Percentiles rank a stretch among this genome's conserved stretches.
Conservation (phyloP, 2,329 filamentous ascomycete species). For the Pestalotiopsis sp. region DNA sequence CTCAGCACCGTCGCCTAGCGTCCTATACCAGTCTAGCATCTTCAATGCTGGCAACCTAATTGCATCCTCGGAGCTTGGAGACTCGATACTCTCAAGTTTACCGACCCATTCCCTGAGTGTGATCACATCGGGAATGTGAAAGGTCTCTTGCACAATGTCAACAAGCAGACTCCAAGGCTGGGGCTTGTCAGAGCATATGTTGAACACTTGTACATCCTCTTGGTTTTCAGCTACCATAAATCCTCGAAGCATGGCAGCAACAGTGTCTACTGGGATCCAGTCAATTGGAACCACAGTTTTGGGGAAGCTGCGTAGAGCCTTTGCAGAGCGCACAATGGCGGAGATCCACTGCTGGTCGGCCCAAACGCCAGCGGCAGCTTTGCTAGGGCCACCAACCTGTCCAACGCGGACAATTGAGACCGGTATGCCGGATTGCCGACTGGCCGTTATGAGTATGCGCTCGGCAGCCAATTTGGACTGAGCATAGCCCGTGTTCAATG, state of each 20-base stretch:
- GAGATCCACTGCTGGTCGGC: constrained; percentile 23
- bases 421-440: constrained; percentile 11
- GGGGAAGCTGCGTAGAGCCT: constrained; percentile 16
- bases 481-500: constrained; percentile 20
- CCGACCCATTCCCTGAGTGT: constrained; percentile 18
- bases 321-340: constrained; percentile 18
- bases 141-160: constrained; percentile 9
- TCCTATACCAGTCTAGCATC: constrained; percentile 19
- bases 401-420: constrained; percentile 20
- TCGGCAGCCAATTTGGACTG: constrained; percentile 25
- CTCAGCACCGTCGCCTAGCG: constrained; percentile 8
- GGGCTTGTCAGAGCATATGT: constrained; percentile 5
- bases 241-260: constrained; percentile 8
- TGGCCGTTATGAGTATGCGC: constrained; percentile 17
- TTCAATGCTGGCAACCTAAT: constrained; percentile 19
- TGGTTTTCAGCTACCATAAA: neutral
- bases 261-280: constrained; percentile 21
- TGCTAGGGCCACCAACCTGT: constrained; percentile 19
- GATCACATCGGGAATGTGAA: constrained; percentile 11
- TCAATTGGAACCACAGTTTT: constrained; percentile 14
- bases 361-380: constrained; percentile 8
- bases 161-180: constrained; percentile 19
- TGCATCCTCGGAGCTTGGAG: constrained; percentile 16
- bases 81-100: constrained; percentile 13
- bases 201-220: neutral